Evolutionary conservation across 352 stramenopile genomes (phyloP).

Genomic region (Globisporangium heterothallicum): DNA sequence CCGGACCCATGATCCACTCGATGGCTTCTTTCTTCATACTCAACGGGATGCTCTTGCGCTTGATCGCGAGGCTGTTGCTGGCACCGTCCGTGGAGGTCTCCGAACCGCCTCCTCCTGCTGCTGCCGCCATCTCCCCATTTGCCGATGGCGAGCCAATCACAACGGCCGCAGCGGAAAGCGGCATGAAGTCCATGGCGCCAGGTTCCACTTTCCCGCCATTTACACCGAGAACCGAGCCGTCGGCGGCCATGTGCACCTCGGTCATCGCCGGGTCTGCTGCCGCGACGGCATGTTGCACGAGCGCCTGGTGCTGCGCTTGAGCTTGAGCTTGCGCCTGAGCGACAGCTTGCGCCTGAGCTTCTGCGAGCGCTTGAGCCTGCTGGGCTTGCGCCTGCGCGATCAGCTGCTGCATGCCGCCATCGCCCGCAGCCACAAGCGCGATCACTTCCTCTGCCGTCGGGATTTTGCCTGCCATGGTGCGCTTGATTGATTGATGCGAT

Average conservation of each 20-base stretch:
- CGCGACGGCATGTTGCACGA: constrained; percentile 18
- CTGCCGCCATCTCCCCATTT: neutral
- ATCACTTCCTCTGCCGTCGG: constrained; percentile 51
- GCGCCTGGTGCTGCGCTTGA: constrained; percentile 5
- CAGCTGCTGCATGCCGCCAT: constrained; percentile 46
- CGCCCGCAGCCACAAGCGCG: constrained; percentile 42
- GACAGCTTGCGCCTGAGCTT: constrained; percentile 4
- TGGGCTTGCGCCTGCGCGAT: constrained; percentile 50
- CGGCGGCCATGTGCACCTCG: neutral
- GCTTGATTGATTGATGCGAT: neutral
- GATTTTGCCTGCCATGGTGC: constrained; percentile 34
- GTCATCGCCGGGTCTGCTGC: constrained; percentile 2
- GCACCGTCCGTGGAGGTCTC: neutral
- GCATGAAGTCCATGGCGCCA: constrained; percentile 23
- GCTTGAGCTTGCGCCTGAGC: constrained; percentile 9
- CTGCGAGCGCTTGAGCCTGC: constrained; percentile 18
- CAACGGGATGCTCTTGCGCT: constrained; percentile 71
- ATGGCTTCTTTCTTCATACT: constrained; percentile 84
- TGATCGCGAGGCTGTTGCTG: constrained; percentile 22
- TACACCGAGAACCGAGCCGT: neutral
- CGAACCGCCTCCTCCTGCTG: neutral
- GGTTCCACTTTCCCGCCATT: constrained; percentile 8
- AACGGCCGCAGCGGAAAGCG: constrained; percentile 17
- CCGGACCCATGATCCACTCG: constrained; percentile 69
- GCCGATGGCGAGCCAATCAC: constrained; percentile 9